phyloP scores from a whole-genome alignment of 495 filamentous ascomycete species.

The Rhypophila decipiens region DNA sequence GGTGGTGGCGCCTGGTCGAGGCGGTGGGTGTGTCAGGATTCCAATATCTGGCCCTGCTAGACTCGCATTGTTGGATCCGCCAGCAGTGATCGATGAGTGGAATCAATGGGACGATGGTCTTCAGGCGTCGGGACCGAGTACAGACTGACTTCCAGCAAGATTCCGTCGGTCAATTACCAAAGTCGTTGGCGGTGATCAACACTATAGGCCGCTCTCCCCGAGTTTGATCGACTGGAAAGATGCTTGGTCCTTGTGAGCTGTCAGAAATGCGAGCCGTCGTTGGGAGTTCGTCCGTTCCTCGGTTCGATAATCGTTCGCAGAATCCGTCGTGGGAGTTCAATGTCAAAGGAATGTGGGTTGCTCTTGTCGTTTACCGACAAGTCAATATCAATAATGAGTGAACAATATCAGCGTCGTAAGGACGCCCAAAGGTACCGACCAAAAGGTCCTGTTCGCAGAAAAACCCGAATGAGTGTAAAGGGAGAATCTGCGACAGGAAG shows the following conservation, averaged over 20 bases:
- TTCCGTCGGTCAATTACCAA: too few relatives aligned
- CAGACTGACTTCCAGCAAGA: too few relatives aligned
- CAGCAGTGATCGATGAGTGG: conserved; percentile 8
- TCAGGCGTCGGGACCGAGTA: too few relatives aligned
- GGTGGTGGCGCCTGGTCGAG: conserved; percentile 10
- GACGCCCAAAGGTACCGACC: background rate
- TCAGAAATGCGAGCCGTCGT: conserved; percentile 14
- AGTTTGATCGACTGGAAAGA: conserved; percentile 30
- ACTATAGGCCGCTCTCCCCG: conserved; percentile 8
- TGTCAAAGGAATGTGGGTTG: background rate
- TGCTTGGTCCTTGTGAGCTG: conserved; percentile 15
- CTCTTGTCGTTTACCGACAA: background rate
- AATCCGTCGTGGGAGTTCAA: background rate
- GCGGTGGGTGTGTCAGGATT: conserved; percentile 12
- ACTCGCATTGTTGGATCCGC: conserved; percentile 17
- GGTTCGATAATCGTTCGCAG: background rate
- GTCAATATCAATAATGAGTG: background rate
- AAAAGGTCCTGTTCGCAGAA: background rate
- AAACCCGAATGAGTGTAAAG: background rate
- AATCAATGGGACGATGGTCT: conserved; percentile 1
- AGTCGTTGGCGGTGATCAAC: too few relatives aligned
- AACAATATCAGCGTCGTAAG: background rate
- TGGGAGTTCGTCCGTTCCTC: background rate
- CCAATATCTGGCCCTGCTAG: conserved; percentile 11
- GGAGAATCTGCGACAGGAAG: conserved; percentile 12